Conservation (phyloP, 495 filamentous ascomycete genomes). For the Penicillium waksmanii region DNA sequence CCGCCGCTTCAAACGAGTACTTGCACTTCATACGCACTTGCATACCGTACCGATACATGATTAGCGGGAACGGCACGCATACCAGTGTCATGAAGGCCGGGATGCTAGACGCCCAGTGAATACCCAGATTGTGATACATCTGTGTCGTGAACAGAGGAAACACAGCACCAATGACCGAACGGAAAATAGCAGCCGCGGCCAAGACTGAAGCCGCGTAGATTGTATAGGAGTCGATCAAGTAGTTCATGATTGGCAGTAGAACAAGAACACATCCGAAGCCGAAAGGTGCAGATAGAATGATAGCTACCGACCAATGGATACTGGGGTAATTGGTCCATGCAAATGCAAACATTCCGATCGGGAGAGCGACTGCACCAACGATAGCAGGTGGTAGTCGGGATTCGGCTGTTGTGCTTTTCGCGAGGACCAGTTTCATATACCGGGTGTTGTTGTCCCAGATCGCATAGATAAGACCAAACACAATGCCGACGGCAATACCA, state of each 20-base stretch:
- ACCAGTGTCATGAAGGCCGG: slow-evolving; percentile 70
- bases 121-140: slow-evolving; percentile 69
- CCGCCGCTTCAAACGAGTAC: slow-evolving; percentile 64
- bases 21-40: slow-evolving; percentile 64
- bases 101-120: slow-evolving; percentile 72
- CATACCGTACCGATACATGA: slow-evolving; percentile 69
- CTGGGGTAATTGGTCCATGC: slow-evolving; percentile 63
- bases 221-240: slow-evolving; percentile 71
- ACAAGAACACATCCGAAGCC: slow-evolving; percentile 68
- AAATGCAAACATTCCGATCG: slow-evolving; percentile 57
- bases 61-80: slow-evolving; percentile 69
- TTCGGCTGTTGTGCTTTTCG: slow-evolving; percentile 13
- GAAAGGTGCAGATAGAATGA: slow-evolving; percentile 62
- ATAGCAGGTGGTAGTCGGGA: slow-evolving; percentile 37
- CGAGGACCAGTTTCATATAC: slow-evolving; percentile 8
- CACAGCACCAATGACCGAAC: slow-evolving; percentile 63
- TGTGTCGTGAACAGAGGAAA: slow-evolving; percentile 75
- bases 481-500: slow-evolving; percentile 16
- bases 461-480: slow-evolving; percentile 14
- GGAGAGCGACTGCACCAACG: slow-evolving; percentile 36
- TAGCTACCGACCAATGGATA: slow-evolving; percentile 65
- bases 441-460: slow-evolving; percentile 20
- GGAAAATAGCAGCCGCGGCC: slow-evolving; percentile 68
- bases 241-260: slow-evolving; percentile 68
- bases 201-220: slow-evolving; percentile 74